Evolutionary conservation across 2,329 filamentous ascomycete species (phyloP).

Genomic region (Fusarium tupiense): DNA sequence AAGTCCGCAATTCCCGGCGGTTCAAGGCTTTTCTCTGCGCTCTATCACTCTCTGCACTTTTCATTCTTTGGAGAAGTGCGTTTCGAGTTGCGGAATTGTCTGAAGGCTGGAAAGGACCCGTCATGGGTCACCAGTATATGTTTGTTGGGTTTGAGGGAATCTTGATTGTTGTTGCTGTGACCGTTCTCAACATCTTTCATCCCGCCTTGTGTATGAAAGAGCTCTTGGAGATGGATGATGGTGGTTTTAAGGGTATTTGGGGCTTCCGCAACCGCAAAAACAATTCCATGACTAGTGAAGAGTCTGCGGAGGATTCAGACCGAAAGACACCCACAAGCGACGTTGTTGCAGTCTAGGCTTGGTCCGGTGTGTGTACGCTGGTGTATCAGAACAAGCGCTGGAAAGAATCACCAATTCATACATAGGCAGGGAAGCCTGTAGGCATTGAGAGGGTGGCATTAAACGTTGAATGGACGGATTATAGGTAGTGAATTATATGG

Average conservation of each 20-base stretch:
- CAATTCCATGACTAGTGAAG: slow-evolving; percentile 8
- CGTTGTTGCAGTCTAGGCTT: slow-evolving; percentile 15
- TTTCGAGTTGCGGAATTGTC: slow-evolving; percentile 74
- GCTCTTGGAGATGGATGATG: slow-evolving; percentile 41
- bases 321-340: slow-evolving; percentile 10
- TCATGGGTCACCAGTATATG: slow-evolving; percentile 65
- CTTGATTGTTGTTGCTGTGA: slow-evolving; percentile 59
- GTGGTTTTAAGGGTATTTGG: slow-evolving; percentile 43
- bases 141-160: slow-evolving; percentile 69
- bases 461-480: not conserved
- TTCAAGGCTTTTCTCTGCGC: slow-evolving; percentile 67
- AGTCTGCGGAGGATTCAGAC: slow-evolving; percentile 16
- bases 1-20: slow-evolving; percentile 51
- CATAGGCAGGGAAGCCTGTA: not conserved
- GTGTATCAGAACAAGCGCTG: not conserved
- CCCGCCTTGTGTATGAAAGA: slow-evolving; percentile 42
- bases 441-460: not conserved
- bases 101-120: slow-evolving; percentile 67
- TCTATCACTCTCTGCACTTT: slow-evolving; percentile 66
- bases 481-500: not conserved
- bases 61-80: slow-evolving; percentile 71
- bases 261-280: slow-evolving; percentile 34
- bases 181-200: slow-evolving; percentile 55
- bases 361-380: not conserved
- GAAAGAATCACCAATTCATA: not conserved